Evolutionary conservation across 1,284 basidiomycete genomes (phyloP).

Genomic region (Fomitopsis betulina): DNA sequence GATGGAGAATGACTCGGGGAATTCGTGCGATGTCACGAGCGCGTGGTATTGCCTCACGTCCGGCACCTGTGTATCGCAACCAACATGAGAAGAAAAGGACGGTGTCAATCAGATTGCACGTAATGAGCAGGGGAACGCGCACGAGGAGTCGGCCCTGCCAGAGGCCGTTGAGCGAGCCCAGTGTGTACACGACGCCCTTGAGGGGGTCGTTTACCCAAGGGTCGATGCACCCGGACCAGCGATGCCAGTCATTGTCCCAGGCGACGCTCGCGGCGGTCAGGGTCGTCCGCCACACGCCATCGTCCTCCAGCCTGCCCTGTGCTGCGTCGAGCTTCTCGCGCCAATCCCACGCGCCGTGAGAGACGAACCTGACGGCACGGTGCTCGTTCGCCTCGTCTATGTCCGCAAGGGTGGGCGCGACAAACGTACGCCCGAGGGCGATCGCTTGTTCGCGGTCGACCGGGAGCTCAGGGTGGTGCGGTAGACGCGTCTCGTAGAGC

Average conservation of each 20-base stretch:
- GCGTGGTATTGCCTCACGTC: constrained; percentile 28
- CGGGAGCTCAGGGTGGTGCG: constrained; percentile 42
- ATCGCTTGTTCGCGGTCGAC: constrained; percentile 39
- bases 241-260: constrained; percentile 61
- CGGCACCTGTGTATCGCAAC: constrained; percentile 26
- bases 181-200: constrained; percentile 44
- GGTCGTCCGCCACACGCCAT: constrained; percentile 20
- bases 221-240: constrained; percentile 46
- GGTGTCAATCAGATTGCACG: not conserved
- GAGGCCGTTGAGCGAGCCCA: constrained; percentile 46
- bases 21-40: constrained; percentile 27
- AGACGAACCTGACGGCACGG: constrained; percentile 28
- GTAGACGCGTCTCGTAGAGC: constrained; percentile 47
- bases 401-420: constrained; percentile 54
- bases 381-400: constrained; percentile 51
- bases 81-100: constrained; percentile 1
- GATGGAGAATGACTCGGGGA: constrained; percentile 34
- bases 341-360: constrained; percentile 38
- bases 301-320: constrained; percentile 23
- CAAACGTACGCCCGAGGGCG: constrained; percentile 20
- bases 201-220: constrained; percentile 33
- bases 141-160: constrained; percentile 61
- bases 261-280: constrained; percentile 30
- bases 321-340: constrained; percentile 25
- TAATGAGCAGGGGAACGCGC: constrained; percentile 18